Conservation (phyloP, 2,329 filamentous ascomycete genomes). For the Stagonosporopsis tanaceti region DNA sequence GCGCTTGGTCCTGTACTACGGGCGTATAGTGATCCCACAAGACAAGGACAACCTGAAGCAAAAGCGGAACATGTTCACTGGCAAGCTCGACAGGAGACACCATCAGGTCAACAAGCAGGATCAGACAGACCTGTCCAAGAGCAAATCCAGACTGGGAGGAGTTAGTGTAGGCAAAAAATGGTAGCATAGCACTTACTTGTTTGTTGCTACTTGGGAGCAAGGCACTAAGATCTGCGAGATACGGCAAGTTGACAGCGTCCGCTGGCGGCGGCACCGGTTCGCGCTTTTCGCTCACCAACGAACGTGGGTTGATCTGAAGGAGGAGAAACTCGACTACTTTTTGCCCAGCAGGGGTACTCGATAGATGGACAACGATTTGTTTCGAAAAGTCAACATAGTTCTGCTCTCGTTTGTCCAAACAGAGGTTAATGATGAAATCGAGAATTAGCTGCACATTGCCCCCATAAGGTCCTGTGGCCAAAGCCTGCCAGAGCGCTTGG, state of each 20-base stretch:
- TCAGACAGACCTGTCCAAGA: constrained; percentile 89
- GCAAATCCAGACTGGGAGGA: constrained; percentile 75
- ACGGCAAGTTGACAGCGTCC: constrained; percentile 79
- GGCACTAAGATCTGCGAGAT: constrained; percentile 71
- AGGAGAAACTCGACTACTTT: constrained; percentile 95
- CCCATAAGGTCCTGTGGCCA: constrained; percentile 89
- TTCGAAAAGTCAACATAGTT: constrained; percentile 99
- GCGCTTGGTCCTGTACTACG: constrained; percentile 93
- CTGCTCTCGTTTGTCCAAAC: constrained; percentile 91
- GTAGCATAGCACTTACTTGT: constrained; percentile 28
- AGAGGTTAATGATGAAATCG: constrained; percentile 95
- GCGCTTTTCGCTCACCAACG: constrained; percentile 93
- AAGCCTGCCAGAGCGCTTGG: constrained; percentile 94
- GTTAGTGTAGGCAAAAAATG: constrained; percentile 26
- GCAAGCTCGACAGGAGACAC: constrained; percentile 86
- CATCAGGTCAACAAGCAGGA: constrained; percentile 94
- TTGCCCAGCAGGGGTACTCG: constrained; percentile 81
- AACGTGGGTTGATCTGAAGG: constrained; percentile 88
- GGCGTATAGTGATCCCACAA: constrained; percentile 98
- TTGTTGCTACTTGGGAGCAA: constrained; percentile 44
- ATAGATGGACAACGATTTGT: constrained; percentile 95
- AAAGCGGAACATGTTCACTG: constrained; percentile 79
- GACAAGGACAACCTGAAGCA: constrained; percentile 90
- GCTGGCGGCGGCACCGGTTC: constrained; percentile 63
- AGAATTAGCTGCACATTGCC: constrained; percentile 94